Conservation (phyloP, 768 basidiomycete genomes). For the Podaxis sp. region DNA sequence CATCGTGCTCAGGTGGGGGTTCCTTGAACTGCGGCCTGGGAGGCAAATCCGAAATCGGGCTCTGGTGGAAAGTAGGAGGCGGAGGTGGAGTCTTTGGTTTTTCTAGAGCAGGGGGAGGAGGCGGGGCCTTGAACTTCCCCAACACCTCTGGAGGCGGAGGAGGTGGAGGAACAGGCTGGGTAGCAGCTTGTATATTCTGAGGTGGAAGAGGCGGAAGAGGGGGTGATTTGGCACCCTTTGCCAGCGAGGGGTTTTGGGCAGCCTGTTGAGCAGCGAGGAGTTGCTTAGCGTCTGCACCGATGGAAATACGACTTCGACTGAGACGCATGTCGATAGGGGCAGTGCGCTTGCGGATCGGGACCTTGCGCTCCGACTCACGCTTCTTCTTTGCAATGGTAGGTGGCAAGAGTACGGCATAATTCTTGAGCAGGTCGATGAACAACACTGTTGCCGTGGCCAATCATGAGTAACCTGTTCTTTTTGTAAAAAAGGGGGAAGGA, state of each 20-base stretch:
- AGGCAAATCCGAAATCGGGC: slow-evolving; percentile 10
- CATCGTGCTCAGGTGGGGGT: slow-evolving; percentile 59
- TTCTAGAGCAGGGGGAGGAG: slow-evolving; percentile 24
- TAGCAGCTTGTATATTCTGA: slow-evolving; percentile 23
- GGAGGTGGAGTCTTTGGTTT: slow-evolving; percentile 33
- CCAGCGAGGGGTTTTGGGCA: slow-evolving; percentile 50
- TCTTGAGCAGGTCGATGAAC: slow-evolving; percentile 80
- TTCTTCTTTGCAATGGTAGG: slow-evolving; percentile 83
- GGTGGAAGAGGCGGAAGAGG: slow-evolving; percentile 29
- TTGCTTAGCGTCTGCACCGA: slow-evolving; percentile 67
- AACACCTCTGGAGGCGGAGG: slow-evolving; percentile 28
- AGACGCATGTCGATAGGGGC: slow-evolving; percentile 87
- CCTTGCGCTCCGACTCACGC: slow-evolving; percentile 81
- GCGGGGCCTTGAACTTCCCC: slow-evolving; percentile 11
- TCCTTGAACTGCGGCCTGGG: slow-evolving; percentile 50
- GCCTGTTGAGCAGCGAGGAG: slow-evolving; percentile 69
- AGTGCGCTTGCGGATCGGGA: slow-evolving; percentile 83
- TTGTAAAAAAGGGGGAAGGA: background rate
- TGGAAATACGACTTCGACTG: slow-evolving; percentile 73
- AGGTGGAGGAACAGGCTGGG: slow-evolving; percentile 22
- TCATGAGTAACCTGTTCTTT: slow-evolving; percentile 1
- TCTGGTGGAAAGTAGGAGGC: slow-evolving; percentile 21
- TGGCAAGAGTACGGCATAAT: slow-evolving; percentile 74
- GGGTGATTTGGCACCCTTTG: slow-evolving; percentile 29
- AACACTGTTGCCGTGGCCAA: slow-evolving; percentile 46